Conservation (phyloP, 2,329 filamentous ascomycete species). For the Fusarium papillatum region DNA sequence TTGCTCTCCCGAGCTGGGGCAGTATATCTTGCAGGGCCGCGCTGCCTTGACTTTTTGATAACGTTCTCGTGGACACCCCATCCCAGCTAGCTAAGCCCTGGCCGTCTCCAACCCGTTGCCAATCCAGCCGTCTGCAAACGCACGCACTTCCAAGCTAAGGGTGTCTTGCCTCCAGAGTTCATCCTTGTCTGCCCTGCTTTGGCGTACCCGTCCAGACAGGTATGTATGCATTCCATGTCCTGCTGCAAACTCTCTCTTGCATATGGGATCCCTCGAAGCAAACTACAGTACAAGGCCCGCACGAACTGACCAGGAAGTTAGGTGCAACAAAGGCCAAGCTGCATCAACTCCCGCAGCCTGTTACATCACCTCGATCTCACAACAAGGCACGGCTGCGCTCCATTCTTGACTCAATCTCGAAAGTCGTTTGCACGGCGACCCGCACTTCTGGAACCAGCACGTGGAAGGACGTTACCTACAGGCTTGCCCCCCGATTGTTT, state of each 20-base stretch:
- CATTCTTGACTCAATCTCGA: conserved; percentile 25
- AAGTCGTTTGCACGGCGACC: conserved; percentile 40
- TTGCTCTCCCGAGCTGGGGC: conserved; percentile 24
- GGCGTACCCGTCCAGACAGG: conserved; percentile 20
- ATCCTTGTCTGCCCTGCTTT: conserved; percentile 32
- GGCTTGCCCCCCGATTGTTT: conserved; percentile 13
- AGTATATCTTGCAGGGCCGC: conserved; percentile 45
- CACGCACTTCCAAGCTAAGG: conserved; percentile 29
- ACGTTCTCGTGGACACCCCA: conserved; percentile 39
- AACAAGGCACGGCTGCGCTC: conserved; percentile 24
- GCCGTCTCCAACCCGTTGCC: conserved; percentile 39
- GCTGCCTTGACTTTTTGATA: conserved; percentile 39
- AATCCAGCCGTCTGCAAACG: conserved; percentile 28
- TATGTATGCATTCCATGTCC: conserved; percentile 28
- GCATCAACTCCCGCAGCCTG: conserved; percentile 32
- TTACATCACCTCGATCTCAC: conserved; percentile 20
- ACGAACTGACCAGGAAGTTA: conserved; percentile 36
- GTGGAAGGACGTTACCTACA: conserved; percentile 40
- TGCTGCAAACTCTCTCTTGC: conserved; percentile 21
- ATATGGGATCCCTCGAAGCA: conserved; percentile 24
- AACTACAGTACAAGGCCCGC: conserved; percentile 25
- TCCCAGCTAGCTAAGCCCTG: conserved; percentile 42
- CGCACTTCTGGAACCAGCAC: conserved; percentile 39
- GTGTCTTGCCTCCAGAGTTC: conserved; percentile 35
- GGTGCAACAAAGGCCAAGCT: conserved; percentile 29